Evolutionary conservation across 202 grass and related monocot species (phyloP).

Genomic region (Hordeum pubiflorum): DNA sequence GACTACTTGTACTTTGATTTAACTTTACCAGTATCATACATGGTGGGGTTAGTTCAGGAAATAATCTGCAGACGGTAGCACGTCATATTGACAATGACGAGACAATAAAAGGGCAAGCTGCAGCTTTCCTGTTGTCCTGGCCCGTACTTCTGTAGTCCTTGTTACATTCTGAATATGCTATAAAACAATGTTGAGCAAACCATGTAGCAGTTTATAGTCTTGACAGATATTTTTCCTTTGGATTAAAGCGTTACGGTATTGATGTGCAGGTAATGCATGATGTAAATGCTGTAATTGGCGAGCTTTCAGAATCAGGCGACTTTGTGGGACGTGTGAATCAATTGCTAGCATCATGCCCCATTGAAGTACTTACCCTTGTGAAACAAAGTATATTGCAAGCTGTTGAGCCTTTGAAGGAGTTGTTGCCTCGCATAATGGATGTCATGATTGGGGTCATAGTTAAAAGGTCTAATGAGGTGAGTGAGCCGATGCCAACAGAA

Average conservation of each 20-base stretch:
- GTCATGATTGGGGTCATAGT: conserved; percentile 80
- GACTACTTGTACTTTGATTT: neutral
- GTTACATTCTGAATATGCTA: neutral
- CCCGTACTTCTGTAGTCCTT: neutral
- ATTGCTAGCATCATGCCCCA: conserved; percentile 61
- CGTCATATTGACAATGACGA: neutral
- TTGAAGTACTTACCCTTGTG: conserved; percentile 68
- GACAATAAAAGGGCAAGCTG: neutral
- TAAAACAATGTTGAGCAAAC: neutral
- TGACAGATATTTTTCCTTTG: neutral
- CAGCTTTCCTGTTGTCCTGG: neutral
- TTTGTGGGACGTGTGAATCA: conserved; percentile 55
- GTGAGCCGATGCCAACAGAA: conserved; percentile 4
- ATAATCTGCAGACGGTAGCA: neutral
- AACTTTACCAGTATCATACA: neutral
- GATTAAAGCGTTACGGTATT: conserved; percentile 6
- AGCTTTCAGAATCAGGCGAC: conserved; percentile 68
- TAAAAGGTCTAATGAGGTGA: conserved; percentile 90
- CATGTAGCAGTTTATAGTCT: neutral
- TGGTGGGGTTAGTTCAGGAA: neutral
- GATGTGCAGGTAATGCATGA: conserved; percentile 78
- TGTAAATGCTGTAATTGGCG: conserved; percentile 41
- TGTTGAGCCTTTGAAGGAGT: conserved; percentile 53
- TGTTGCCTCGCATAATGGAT: conserved; percentile 77
- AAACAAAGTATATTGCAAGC: conserved; percentile 87